These are phyloP conservation scores for Globisporangium lucens DNA, from an alignment of 352 stramenopile species.

Conservation along the genomic window DNA sequence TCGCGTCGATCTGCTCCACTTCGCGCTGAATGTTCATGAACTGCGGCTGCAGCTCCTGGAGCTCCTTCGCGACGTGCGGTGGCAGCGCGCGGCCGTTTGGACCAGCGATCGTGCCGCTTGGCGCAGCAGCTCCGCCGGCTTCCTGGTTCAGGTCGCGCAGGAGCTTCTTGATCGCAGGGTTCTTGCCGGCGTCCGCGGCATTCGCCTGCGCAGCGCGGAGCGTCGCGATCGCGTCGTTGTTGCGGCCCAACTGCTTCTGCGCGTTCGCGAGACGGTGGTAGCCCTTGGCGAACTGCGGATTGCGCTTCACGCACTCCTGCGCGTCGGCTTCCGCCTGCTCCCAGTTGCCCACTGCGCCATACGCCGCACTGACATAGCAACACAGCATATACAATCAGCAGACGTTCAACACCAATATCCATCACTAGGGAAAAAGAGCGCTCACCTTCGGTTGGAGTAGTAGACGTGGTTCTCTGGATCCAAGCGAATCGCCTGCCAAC, in stretches of 20 bases:
- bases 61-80: constrained; percentile 62
- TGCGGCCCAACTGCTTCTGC: constrained; percentile 72
- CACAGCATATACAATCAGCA: background rate
- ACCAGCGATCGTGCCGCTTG: constrained; percentile 6
- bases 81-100: constrained; percentile 44
- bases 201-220: constrained; percentile 41
- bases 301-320: constrained; percentile 68
- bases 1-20: constrained; percentile 74
- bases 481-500: constrained; percentile 54
- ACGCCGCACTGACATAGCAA: constrained; percentile 45
- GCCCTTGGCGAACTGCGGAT: constrained; percentile 72
- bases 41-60: constrained; percentile 80
- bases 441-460: constrained; percentile 79
- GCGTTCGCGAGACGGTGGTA: constrained; percentile 80
- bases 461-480: constrained; percentile 77
- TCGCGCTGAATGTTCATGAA: constrained; percentile 76
- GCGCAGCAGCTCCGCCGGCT: constrained; percentile 12
- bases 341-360: constrained; percentile 68
- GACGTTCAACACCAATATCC: background rate
- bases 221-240: constrained; percentile 65
- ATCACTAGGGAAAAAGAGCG: background rate
- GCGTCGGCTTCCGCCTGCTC: constrained; percentile 66
- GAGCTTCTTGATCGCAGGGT: constrained; percentile 75
- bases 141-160: constrained; percentile 67
- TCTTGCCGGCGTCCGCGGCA: constrained; percentile 41